phyloP scores from a whole-genome alignment of 495 filamentous ascomycete genomes.

The Penicillium tannophilum region DNA sequence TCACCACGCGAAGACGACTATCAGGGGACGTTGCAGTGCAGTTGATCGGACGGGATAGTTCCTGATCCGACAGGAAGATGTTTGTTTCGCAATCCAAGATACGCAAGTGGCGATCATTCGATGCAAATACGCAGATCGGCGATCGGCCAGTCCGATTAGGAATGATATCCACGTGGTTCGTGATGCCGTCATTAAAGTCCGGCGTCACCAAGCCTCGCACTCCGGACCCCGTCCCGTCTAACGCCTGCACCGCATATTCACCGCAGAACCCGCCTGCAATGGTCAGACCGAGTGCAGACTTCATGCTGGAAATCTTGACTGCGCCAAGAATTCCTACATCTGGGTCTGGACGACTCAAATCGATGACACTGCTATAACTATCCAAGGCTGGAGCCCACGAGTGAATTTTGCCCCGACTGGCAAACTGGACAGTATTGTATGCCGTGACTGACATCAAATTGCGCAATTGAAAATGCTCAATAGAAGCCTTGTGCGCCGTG shows the following conservation, averaged over 20 bases:
- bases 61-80: constrained; percentile 60
- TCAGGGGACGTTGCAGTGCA: constrained; percentile 82
- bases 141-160: constrained; percentile 58
- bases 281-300: constrained; percentile 64
- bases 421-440: constrained; percentile 77
- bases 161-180: constrained; percentile 81
- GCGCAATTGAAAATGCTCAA: constrained; percentile 88
- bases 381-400: constrained; percentile 45
- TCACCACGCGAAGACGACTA: constrained; percentile 75
- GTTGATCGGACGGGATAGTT: constrained; percentile 73
- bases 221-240: constrained; percentile 62
- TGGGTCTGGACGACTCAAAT: constrained; percentile 54
- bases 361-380: constrained; percentile 57
- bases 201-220: constrained; percentile 53
- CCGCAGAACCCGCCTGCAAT: constrained; percentile 82
- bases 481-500: constrained; percentile 59
- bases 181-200: constrained; percentile 66
- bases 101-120: constrained; percentile 79
- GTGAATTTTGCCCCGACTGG: constrained; percentile 58
- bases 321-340: constrained; percentile 42
- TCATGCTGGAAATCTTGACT: constrained; percentile 70
- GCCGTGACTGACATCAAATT: constrained; percentile 76
- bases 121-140: constrained; percentile 75
- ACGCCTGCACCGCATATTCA: constrained; percentile 71
- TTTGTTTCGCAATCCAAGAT: constrained; percentile 73